Evolutionary conservation across 805 yeast species (phyloP).

Genomic region (Wickerhamomyces bovis): DNA sequence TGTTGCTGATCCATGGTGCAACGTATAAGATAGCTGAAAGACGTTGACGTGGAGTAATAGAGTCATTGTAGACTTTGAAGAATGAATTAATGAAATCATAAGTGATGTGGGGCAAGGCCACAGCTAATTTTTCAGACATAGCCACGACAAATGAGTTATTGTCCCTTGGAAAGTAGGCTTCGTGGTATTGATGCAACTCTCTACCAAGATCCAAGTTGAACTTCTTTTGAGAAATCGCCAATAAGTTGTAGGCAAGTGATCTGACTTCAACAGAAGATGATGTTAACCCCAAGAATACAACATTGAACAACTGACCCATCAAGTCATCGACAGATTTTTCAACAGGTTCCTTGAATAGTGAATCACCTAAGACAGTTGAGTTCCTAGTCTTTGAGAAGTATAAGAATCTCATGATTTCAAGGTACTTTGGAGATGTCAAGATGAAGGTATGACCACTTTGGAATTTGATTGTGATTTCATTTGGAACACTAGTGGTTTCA

Average conservation of each 20-base stretch:
- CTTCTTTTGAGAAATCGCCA: conserved; percentile 55
- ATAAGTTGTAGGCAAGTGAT: conserved; percentile 53
- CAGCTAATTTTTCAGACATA: conserved; percentile 52
- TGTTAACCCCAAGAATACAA: conserved; percentile 64
- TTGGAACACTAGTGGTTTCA: conserved; percentile 38
- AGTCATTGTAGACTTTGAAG: conserved; percentile 45
- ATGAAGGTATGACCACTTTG: conserved; percentile 31
- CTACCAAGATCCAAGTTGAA: conserved; percentile 58
- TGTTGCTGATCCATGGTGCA: conserved; percentile 71
- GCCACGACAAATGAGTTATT: conserved; percentile 53
- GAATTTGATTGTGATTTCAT: conserved; percentile 43
- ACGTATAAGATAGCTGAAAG: conserved; percentile 36
- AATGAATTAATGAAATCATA: conserved; percentile 46
- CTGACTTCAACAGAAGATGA: conserved; percentile 53
- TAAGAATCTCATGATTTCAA: conserved; percentile 65
- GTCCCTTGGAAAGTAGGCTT: conserved; percentile 63
- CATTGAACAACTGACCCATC: conserved; percentile 57
- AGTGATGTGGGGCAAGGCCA: conserved; percentile 51
- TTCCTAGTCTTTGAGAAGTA: conserved; percentile 59
- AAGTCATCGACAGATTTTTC: conserved; percentile 32
- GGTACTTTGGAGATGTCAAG: conserved; percentile 42
- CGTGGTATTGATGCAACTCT: conserved; percentile 47
- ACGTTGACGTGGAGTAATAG: conserved; percentile 26
- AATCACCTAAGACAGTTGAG: conserved; percentile 24
- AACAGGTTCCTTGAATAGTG: conserved; percentile 5